phyloP scores from a whole-genome alignment of 2,329 filamentous ascomycete species.

The Diaporthe vexans region DNA sequence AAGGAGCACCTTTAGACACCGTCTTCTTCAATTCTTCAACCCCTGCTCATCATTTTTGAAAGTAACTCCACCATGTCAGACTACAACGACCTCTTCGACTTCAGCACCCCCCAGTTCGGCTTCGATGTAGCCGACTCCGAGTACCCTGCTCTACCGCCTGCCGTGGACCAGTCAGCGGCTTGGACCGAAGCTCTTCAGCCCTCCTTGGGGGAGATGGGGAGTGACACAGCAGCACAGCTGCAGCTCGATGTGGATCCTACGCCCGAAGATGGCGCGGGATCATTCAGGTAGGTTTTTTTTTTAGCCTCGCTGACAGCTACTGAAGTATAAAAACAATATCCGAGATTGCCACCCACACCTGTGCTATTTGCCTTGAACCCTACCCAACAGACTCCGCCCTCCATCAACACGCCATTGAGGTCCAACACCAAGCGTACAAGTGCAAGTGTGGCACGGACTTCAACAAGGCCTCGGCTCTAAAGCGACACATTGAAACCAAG shows the following conservation, averaged over 20 bases:
- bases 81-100: neutral
- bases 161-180: neutral
- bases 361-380: neutral
- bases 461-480: neutral
- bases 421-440: neutral
- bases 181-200: neutral
- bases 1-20: too few species aligned
- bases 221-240: slow-evolving; percentile 8
- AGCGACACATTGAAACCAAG: neutral
- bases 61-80: slow-evolving; percentile 28
- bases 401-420: neutral
- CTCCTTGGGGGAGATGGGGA: accelerated
- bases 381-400: neutral
- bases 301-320: too few species aligned
- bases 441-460: neutral
- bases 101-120: neutral
- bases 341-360: too few species aligned
- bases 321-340: too few species aligned
- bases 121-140: neutral
- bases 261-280: neutral
- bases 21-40: neutral
- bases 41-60: neutral
- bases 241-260: neutral
- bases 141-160: neutral
- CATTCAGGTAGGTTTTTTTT: slow-evolving; percentile 15